Percentiles rank a stretch among this genome's conserved stretches.
Conservation (phyloP, 1,284 basidiomycete genomes). For the Irpex rosettiformis region DNA sequence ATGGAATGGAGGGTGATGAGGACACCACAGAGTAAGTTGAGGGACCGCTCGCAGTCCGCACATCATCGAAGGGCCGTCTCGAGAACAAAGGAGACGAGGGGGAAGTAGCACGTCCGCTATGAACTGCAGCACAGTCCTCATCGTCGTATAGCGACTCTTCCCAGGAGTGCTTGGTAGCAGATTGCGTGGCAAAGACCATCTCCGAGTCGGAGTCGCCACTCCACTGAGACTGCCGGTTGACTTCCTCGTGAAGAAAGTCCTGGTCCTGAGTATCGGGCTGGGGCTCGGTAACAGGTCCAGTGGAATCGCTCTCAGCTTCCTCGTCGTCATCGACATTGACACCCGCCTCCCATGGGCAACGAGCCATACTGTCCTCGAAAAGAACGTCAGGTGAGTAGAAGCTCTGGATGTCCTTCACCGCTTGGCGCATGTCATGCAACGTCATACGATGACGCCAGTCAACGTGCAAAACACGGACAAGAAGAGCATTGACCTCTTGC, state of each 20-base stretch:
- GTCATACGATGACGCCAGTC: conserved; percentile 70
- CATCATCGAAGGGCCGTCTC: conserved; percentile 23
- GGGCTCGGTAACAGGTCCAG: conserved; percentile 3
- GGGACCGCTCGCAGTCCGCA: conserved; percentile 24
- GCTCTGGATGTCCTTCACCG: conserved; percentile 62
- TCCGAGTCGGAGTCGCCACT: conserved; percentile 64
- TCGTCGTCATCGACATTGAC: conserved; percentile 52
- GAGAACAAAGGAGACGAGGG: conserved; percentile 24
- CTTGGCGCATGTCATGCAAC: conserved; percentile 66
- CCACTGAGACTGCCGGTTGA: conserved; percentile 35
- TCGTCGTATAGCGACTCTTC: conserved; percentile 30
- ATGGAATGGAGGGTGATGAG: conserved; percentile 28
- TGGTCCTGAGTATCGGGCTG: conserved; percentile 7
- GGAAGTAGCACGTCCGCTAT: conserved; percentile 25
- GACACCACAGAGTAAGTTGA: conserved; percentile 29
- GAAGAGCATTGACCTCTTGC: conserved; percentile 61
- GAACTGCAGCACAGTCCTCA: conserved; percentile 26
- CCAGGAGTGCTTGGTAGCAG: conserved; percentile 39
- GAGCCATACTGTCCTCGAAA: conserved; percentile 80
- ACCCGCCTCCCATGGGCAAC: conserved; percentile 75
- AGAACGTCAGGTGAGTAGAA: conserved; percentile 74
- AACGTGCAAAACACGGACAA: conserved; percentile 68
- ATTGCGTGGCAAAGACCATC: conserved; percentile 52
- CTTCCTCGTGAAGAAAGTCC: conserved; percentile 8
- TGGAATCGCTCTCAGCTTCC: conserved; percentile 16